A percentile compares a stretch with the other conserved stretches of the same genome.
Conservation (phyloP, 768 basidiomycete species). For the Phaffia tasmanica region DNA sequence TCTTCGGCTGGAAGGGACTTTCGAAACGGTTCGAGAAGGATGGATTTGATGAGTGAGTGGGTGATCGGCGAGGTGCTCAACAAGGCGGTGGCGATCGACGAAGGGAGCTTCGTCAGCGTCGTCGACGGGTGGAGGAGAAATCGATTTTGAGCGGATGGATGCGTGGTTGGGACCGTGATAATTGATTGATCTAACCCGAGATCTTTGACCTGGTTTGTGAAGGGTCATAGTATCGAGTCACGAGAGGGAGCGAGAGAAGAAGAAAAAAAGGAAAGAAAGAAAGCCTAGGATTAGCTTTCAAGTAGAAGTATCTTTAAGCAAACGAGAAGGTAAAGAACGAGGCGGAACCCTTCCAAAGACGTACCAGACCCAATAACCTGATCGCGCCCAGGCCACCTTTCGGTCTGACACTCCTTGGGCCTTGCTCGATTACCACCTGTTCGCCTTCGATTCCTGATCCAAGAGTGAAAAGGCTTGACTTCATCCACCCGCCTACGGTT, state of each 20-base stretch:
- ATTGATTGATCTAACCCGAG: constrained; percentile 52
- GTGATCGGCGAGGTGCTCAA: constrained; percentile 39
- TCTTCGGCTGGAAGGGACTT: constrained; percentile 27
- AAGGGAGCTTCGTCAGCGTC: constrained; percentile 45
- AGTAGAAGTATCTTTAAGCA: neutral
- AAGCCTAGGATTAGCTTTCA: neutral
- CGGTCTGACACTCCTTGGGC: constrained; percentile 76
- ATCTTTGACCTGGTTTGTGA: constrained; percentile 56
- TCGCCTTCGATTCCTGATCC: neutral
- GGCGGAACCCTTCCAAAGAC: constrained; percentile 32
- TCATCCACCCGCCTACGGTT: constrained; percentile 21
- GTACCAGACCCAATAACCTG: constrained; percentile 66
- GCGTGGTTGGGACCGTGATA: constrained; percentile 54
- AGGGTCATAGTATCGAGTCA: neutral
- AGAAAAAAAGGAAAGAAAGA: constrained; percentile 4
- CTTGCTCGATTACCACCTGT: constrained; percentile 61
- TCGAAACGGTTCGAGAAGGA: constrained; percentile 51
- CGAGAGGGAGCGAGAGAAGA: constrained; percentile 21
- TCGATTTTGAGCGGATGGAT: constrained; percentile 65
- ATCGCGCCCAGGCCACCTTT: constrained; percentile 47
- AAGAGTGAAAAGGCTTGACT: constrained; percentile 2
- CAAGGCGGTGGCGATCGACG: constrained; percentile 41
- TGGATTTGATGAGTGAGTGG: constrained; percentile 45
- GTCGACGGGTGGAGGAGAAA: constrained; percentile 47
- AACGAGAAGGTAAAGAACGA: neutral